These are phyloP conservation scores for Pyricularia grisea DNA, from an alignment of 2,329 filamentous ascomycete species.

Conservation along the genomic window DNA sequence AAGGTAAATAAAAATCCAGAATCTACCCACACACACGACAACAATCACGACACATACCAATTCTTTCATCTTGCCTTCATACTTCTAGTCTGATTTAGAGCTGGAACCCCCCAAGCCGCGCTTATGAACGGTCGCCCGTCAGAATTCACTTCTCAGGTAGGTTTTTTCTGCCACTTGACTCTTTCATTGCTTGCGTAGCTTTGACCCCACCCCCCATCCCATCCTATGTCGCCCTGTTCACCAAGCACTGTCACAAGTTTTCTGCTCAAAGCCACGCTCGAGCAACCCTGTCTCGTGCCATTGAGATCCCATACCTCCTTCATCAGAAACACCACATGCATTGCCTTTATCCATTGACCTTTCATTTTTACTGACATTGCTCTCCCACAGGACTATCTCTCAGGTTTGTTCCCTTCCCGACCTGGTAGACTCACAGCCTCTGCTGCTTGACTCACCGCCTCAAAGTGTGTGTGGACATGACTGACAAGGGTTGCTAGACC, in stretches of 20 bases:
- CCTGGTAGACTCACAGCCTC: neutral
- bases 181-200: neutral
- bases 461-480: constrained; percentile 9
- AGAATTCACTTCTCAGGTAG: constrained; percentile 80
- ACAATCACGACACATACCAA: constrained; percentile 3
- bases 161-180: constrained; percentile 16
- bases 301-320: neutral
- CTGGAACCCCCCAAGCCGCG: constrained; percentile 41
- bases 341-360: neutral
- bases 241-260: neutral
- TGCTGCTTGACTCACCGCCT: constrained; percentile 33
- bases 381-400: constrained; percentile 58
- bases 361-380: constrained; percentile 5
- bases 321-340: neutral
- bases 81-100: constrained; percentile 12
- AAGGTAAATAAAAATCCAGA: neutral
- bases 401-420: constrained; percentile 42
- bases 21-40: neutral
- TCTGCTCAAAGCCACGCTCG: neutral
- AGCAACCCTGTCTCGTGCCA: neutral
- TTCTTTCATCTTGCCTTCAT: constrained; percentile 10
- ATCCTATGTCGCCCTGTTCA: constrained; percentile 6
- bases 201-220: neutral
- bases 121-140: constrained; percentile 82
- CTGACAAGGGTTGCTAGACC: constrained; percentile 32